A percentile compares a stretch with the other conserved stretches of the same genome.
phyloP scores from a whole-genome alignment of 1,284 basidiomycete genomes.

The Tylopilus sp. region DNA sequence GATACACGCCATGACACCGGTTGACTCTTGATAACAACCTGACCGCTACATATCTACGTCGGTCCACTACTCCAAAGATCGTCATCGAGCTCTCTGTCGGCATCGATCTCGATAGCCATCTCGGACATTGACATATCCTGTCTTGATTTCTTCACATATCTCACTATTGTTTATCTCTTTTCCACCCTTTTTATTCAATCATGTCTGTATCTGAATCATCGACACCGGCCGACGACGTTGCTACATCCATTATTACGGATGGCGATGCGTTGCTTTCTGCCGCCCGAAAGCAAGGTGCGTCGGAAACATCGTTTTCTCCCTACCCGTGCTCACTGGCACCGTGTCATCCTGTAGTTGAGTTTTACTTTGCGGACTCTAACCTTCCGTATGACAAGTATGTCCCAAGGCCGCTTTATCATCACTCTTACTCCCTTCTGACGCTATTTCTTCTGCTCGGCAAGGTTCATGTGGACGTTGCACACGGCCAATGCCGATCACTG shows the following conservation, averaged over 20 bases:
- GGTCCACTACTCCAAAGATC: background rate
- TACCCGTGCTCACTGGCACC: background rate
- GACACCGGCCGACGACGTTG: constrained; percentile 8
- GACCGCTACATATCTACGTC: background rate
- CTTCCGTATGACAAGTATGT: constrained; percentile 93
- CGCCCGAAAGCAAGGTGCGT: constrained; percentile 40
- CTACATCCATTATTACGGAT: constrained; percentile 6
- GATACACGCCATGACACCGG: too few species aligned
- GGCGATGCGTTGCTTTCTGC: constrained; percentile 29
- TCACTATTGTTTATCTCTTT: background rate
- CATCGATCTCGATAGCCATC: constrained; percentile 2
- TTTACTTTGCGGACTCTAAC: constrained; percentile 98
- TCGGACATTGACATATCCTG: background rate
- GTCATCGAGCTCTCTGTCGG: background rate
- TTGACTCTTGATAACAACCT: too few species aligned
- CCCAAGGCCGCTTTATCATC: too few species aligned
- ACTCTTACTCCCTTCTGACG: too few species aligned
- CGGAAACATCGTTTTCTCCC: background rate
- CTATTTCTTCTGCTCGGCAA: constrained; percentile 48
- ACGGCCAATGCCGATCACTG: constrained; percentile 86
- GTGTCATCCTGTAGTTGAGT: constrained; percentile 76
- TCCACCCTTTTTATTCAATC: constrained; percentile 9
- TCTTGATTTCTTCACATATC: background rate
- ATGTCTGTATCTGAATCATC: constrained; percentile 35
- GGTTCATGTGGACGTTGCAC: constrained; percentile 96